A percentile compares a stretch with the other conserved stretches of the same genome.
Conservation (phyloP, 371 early-diverging fungal genomes). For the Haplosporangium sp. region DNA sequence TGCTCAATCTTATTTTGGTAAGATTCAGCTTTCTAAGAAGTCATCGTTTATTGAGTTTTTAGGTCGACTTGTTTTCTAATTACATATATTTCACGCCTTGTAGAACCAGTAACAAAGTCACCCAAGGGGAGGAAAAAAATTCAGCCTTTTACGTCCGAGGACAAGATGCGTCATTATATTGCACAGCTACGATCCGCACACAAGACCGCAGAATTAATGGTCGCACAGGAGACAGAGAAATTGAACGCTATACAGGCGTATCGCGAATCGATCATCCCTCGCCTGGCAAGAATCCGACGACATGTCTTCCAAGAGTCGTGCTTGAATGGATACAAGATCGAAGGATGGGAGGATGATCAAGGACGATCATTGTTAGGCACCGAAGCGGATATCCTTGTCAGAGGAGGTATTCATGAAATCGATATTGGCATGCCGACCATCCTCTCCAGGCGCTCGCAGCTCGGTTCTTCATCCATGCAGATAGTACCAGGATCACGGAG, state of each 20-base stretch:
- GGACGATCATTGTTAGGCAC: conserved; percentile 38
- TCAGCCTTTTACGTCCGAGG: conserved; percentile 13
- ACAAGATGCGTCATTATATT: conserved; percentile 27
- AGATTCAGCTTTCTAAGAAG: neutral
- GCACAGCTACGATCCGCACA: conserved; percentile 29
- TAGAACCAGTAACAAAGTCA: conserved; percentile 12
- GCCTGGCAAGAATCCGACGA: conserved; percentile 35
- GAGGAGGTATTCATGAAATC: conserved; percentile 39
- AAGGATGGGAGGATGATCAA: conserved; percentile 48
- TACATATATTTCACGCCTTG: no score
- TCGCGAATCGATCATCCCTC: conserved; percentile 43
- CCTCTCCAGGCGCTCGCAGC: neutral
- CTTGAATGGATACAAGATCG: conserved; percentile 26
- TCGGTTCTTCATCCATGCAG: conserved; percentile 19
- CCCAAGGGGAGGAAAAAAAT: conserved; percentile 9
- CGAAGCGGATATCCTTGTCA: conserved; percentile 42
- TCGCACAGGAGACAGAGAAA: conserved; percentile 32
- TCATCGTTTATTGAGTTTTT: neutral
- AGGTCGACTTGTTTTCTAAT: neutral
- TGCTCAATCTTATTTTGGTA: conserved; percentile 40
- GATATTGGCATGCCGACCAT: conserved; percentile 1
- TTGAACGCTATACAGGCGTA: conserved; percentile 27
- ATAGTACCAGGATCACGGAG: conserved; percentile 10
- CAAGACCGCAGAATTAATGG: conserved; percentile 25
- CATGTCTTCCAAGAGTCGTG: conserved; percentile 44